phyloP scores from a whole-genome alignment of 441 rosid species.

The Pelargonium australe region DNA sequence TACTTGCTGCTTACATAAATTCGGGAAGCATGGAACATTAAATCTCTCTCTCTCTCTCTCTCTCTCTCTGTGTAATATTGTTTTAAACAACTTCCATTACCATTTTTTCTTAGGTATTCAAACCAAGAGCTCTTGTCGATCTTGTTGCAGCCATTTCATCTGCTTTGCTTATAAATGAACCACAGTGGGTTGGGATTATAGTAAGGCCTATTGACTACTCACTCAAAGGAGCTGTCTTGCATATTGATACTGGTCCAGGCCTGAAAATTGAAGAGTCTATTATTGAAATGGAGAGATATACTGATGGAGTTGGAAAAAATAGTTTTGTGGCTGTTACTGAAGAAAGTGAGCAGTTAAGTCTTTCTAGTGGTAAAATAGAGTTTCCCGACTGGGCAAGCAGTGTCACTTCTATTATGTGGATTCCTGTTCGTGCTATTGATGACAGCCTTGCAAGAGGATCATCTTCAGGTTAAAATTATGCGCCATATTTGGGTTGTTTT shows the following conservation, averaged over 20 bases:
- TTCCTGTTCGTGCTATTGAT: constrained; percentile 72
- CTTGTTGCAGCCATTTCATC: constrained; percentile 84
- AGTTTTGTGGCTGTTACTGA: constrained; percentile 32
- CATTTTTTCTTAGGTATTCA: constrained; percentile 56
- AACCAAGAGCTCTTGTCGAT: constrained; percentile 94
- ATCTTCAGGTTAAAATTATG: constrained; percentile 60
- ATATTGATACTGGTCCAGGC: constrained; percentile 94
- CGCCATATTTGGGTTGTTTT: constrained; percentile 15
- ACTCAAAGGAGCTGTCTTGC: constrained; percentile 74
- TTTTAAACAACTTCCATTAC: constrained; percentile 23
- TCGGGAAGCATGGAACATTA: background rate
- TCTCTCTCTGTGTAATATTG: constrained; percentile 8
- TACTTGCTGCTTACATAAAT: constrained; percentile 13
- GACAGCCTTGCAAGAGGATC: constrained; percentile 84
- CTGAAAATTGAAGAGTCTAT: constrained; percentile 70
- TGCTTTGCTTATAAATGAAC: constrained; percentile 83
- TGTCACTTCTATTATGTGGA: constrained; percentile 70
- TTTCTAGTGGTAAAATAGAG: constrained; percentile 56
- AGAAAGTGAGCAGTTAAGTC: constrained; percentile 51
- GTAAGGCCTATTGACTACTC: constrained; percentile 76
- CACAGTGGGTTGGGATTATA: constrained; percentile 86
- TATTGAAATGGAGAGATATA: constrained; percentile 79
- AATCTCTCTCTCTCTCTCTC: background rate
- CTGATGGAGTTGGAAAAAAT: constrained; percentile 23
- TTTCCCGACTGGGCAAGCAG: constrained; percentile 94